These are phyloP conservation scores for Mortierella sp. DNA, from an alignment of 371 early-diverging fungal genomes.

Conservation along the genomic window DNA sequence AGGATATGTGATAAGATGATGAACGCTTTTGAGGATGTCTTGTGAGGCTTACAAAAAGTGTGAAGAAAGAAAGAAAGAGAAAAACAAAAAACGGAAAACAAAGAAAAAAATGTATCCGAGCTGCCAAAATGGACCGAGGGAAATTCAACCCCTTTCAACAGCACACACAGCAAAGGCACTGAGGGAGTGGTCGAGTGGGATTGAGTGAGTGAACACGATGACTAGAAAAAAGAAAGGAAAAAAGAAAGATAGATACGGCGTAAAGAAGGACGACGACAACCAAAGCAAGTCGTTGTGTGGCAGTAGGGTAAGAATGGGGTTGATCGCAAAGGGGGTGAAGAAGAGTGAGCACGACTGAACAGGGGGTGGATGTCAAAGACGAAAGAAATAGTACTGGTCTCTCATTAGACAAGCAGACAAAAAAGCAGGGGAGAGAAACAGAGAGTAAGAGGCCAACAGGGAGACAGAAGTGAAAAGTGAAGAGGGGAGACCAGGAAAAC, in stretches of 20 bases:
- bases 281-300: constrained; percentile 2
- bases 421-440: neutral
- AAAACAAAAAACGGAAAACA: neutral
- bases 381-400: neutral
- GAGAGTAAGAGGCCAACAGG: neutral
- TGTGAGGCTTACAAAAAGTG: neutral
- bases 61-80: neutral
- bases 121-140: neutral
- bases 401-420: neutral
- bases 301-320: neutral
- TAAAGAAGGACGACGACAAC: neutral
- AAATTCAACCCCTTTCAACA: neutral
- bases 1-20: neutral
- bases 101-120: neutral
- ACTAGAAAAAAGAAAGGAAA: neutral
- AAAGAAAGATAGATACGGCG: neutral
- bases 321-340: neutral
- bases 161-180: neutral
- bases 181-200: neutral
- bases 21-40: neutral
- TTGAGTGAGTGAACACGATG: neutral
- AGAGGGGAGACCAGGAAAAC: neutral
- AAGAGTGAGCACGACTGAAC: neutral
- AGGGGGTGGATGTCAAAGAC: neutral
- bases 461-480: neutral